phyloP scores from a whole-genome alignment of 345 rosid species.

The Moricandia moricandioides region DNA sequence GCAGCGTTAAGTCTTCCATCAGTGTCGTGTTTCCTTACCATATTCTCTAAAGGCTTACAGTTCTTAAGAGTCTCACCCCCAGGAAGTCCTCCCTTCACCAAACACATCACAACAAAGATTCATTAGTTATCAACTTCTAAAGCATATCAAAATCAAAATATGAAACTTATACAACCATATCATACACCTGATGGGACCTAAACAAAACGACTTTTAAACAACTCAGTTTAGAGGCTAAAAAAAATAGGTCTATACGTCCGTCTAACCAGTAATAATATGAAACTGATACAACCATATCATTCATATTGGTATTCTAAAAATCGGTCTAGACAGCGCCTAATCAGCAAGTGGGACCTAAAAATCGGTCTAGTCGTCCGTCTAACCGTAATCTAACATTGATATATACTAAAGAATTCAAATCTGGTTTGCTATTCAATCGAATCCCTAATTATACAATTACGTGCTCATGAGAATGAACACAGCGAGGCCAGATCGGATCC shows the following conservation, averaged over 20 bases:
- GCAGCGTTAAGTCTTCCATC: constrained; percentile 80
- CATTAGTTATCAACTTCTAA: neutral
- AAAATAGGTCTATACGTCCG: too few relatives aligned
- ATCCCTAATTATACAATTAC: neutral
- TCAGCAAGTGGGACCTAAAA: too few relatives aligned
- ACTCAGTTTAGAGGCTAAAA: too few relatives aligned
- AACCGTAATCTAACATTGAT: too few relatives aligned
- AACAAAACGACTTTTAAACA: too few relatives aligned
- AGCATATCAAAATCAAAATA: neutral
- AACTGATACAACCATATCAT: too few relatives aligned
- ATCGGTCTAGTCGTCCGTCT: too few relatives aligned
- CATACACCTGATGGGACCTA: too few relatives aligned
- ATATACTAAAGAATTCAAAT: neutral
- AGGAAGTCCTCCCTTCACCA: constrained; percentile 81
- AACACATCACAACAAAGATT: neutral
- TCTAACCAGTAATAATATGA: too few relatives aligned
- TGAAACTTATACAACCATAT: neutral
- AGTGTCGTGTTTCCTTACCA: constrained; percentile 75
- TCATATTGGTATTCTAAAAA: too few relatives aligned
- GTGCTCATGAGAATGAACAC: neutral
- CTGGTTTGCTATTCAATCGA: neutral
- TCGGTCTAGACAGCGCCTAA: too few relatives aligned
- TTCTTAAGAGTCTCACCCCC: constrained; percentile 77
- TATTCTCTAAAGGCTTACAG: constrained; percentile 57
- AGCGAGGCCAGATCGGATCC: neutral